Conservation (phyloP, 2,329 filamentous ascomycete genomes). For the Colletotrichum simmondsii region DNA sequence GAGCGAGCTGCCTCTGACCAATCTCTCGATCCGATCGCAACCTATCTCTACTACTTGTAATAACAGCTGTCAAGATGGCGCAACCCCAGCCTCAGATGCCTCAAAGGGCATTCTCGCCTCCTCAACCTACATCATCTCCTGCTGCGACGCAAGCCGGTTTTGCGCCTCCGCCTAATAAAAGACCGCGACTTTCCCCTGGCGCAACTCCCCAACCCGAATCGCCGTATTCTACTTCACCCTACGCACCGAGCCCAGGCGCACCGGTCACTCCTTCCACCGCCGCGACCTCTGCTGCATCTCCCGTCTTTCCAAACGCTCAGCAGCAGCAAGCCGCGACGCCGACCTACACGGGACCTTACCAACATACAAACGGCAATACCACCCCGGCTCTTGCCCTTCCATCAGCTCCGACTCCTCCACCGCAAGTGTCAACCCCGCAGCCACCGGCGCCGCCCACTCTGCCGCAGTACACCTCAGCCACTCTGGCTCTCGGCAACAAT, state of each 20-base stretch:
- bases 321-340: constrained; percentile 39
- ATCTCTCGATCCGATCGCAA: constrained; percentile 24
- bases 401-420: constrained; percentile 36
- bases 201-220: constrained; percentile 75
- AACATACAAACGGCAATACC: constrained; percentile 47
- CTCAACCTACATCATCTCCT: constrained; percentile 71
- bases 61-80: constrained; percentile 57
- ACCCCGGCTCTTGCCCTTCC: constrained; percentile 38
- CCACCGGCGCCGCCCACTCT: constrained; percentile 28
- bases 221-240: constrained; percentile 66
- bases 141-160: constrained; percentile 64
- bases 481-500: constrained; percentile 33
- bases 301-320: constrained; percentile 41
- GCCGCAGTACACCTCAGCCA: constrained; percentile 37
- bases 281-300: constrained; percentile 49
- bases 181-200: constrained; percentile 76
- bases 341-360: constrained; percentile 49
- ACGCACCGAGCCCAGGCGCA: constrained; percentile 57
- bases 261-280: constrained; percentile 52
- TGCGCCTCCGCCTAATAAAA: constrained; percentile 76
- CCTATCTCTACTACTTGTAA: constrained; percentile 15
- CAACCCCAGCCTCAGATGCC: constrained; percentile 66
- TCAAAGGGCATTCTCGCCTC: constrained; percentile 70
- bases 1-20: constrained; percentile 22
- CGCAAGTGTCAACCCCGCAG: constrained; percentile 36